A percentile compares a stretch with the other conserved stretches of the same genome.
Evolutionary conservation across 23 red algal species (phyloP).

Genomic region (Gracilaria gracilis): DNA sequence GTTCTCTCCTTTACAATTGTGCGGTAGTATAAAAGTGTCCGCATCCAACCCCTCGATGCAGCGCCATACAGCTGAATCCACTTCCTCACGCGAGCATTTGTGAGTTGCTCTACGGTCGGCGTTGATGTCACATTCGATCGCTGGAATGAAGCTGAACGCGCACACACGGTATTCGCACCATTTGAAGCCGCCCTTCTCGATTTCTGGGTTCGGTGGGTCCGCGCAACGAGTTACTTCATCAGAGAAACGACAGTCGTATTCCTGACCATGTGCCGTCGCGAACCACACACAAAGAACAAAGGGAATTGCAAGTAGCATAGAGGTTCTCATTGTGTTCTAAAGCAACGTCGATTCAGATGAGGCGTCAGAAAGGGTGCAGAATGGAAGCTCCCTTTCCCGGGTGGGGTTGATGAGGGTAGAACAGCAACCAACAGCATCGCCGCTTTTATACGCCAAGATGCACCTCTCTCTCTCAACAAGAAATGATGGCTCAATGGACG

Average conservation of each 20-base stretch:
- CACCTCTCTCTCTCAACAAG: no score
- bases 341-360: no score
- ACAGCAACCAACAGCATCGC: no score
- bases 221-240: conserved; percentile 11
- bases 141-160: conserved; percentile 3
- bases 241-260: not conserved
- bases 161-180: conserved; percentile 27
- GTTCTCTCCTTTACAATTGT: not conserved
- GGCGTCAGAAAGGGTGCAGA: no score
- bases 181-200: not conserved
- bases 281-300: not conserved
- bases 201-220: not conserved
- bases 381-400: no score
- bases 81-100: conserved; percentile 1
- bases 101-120: not conserved
- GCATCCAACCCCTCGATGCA: not conserved
- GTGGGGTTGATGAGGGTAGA: no score
- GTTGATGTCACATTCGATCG: not conserved
- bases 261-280: not conserved
- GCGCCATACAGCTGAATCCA: not conserved
- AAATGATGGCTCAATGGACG: no score
- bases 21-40: not conserved
- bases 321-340: not conserved
- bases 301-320: not conserved
- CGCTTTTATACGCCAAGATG: no score